phyloP scores from a whole-genome alignment of 2,329 filamentous ascomycete genomes.

The Clonostachys rosea region DNA sequence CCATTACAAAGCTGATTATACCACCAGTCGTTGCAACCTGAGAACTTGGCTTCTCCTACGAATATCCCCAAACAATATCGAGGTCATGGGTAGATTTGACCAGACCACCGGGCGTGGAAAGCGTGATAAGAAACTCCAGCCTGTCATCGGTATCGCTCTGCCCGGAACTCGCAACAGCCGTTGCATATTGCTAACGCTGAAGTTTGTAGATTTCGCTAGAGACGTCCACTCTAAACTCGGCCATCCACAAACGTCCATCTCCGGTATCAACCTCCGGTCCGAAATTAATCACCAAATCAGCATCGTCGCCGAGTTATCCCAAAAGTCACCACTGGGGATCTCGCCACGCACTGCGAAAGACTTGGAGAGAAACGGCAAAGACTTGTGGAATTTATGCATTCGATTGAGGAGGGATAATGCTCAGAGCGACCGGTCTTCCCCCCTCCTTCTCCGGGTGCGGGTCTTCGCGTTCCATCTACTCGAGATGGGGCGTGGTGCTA shows the following conservation, averaged over 20 bases:
- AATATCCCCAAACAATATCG: too few species aligned
- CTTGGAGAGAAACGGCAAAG: slow-evolving; percentile 51
- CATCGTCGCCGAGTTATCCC: slow-evolving; percentile 8
- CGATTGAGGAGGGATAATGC: slow-evolving; percentile 30
- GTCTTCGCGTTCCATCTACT: slow-evolving; percentile 65
- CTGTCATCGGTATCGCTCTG: slow-evolving; percentile 11
- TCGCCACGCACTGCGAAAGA: slow-evolving; percentile 17
- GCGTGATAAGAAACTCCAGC: slow-evolving; percentile 13
- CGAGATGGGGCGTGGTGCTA: slow-evolving; percentile 39
- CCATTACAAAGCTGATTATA: too few species aligned
- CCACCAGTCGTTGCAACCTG: too few species aligned
- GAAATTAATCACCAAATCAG: slow-evolving; percentile 19
- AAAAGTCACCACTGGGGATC: background rate
- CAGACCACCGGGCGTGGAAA: too few species aligned
- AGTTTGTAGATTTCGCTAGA: slow-evolving; percentile 16
- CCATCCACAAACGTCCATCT: slow-evolving; percentile 33
- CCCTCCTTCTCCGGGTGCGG: slow-evolving; percentile 31
- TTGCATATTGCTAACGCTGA: background rate
- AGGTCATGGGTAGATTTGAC: too few species aligned
- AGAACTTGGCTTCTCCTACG: too few species aligned
- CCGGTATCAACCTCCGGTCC: slow-evolving; percentile 12
- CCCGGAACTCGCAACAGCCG: background rate
- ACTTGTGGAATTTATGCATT: slow-evolving; percentile 65
- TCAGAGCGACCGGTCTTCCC: slow-evolving; percentile 11
- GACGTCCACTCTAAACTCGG: slow-evolving; percentile 16